Evolutionary conservation across 371 early-diverging fungal species (phyloP), one percentile per base, ranked within the genome.

Genomic region (Lichtheimia ornata): DNA sequence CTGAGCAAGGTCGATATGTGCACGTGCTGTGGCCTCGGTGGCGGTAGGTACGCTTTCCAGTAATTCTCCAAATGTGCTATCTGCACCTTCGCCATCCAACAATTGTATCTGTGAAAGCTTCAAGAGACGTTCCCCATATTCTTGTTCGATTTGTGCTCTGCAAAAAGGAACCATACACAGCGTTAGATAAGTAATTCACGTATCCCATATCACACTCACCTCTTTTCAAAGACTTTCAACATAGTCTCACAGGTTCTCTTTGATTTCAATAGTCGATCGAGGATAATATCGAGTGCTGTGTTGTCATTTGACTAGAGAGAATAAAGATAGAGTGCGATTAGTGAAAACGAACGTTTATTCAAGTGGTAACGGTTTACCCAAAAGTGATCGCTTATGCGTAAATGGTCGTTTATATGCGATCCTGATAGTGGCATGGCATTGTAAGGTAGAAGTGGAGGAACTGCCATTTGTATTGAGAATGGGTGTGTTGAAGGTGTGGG

Each of bases 1-100:
- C 35, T 69, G 70, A n/a, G 70, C 65, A 17, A 69, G 65, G 57
- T 69, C 70, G 41, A 65, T 54, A 40, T 69, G 70, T 18, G 70
- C 70, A 40, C 70, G 62, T 9, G 70, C 70, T 12, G 65, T 63
- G 5, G 70, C 63, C 44, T 69, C 70, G 1, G 63, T 69, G 13
- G 70, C 65, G 12, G 57, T 62, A 3, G 70, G 70, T 28, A 69
- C 56, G 47, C 60, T 62, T 17, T 56, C 56, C 5, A 69, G 53
- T 47, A 62, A 51, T 40, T 69, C 70, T 22, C 60, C 45, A 59
- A 69, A 59, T 1, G 70, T 69, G 17, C 17, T 47, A 47, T 43
- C 47, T 3, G 44, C 28, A 50, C 63, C 70, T 53, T 69, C 70
- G 35, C 30, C 44, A 18, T 65, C 70, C n/a, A 59, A 53, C 12